These are phyloP conservation scores for Xylaria telfairii DNA, from an alignment of 495 filamentous ascomycete genomes.

Conservation along the genomic window DNA sequence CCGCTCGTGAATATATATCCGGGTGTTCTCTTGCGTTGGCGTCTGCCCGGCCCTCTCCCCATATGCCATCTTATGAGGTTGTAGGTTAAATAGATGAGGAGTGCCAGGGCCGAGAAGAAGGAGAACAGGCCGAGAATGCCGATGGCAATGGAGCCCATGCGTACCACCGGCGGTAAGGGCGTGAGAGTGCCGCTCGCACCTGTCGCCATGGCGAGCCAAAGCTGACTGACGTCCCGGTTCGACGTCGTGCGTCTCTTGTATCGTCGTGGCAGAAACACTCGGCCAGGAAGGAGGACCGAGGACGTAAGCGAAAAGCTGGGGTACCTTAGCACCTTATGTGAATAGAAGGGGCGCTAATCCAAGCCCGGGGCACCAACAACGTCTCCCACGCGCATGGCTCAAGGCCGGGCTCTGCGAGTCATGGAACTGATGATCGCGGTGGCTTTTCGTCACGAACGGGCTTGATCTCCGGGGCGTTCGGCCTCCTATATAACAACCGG, in stretches of 20 bases:
- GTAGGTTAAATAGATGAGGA: conserved; percentile 64
- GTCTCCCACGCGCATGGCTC: conserved; percentile 1
- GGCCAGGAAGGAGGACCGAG: too few species aligned
- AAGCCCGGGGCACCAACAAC: background rate
- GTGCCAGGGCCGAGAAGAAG: conserved; percentile 57
- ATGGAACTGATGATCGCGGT: background rate
- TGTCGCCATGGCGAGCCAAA: background rate
- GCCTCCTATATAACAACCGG: conserved; percentile 13
- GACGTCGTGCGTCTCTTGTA: background rate
- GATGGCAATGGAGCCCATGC: conserved; percentile 60
- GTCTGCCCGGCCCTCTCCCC: background rate
- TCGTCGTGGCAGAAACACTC: background rate
- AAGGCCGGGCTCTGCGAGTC: conserved; percentile 9
- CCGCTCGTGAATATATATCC: conserved; percentile 21
- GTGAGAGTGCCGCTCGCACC: conserved; percentile 37
- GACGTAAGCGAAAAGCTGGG: background rate
- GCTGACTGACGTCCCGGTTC: background rate
- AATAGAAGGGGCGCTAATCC: background rate
- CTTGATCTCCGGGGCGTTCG: background rate
- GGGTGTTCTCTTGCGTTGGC: background rate
- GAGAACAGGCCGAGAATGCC: conserved; percentile 65
- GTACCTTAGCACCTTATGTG: background rate
- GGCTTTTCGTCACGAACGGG: background rate
- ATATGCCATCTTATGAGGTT: conserved; percentile 63
- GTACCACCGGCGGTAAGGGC: conserved; percentile 58